Base-by-base conservation (phyloP, 108 stramenopile genomes). In the Fragilariopsis cylindrus region DNA sequence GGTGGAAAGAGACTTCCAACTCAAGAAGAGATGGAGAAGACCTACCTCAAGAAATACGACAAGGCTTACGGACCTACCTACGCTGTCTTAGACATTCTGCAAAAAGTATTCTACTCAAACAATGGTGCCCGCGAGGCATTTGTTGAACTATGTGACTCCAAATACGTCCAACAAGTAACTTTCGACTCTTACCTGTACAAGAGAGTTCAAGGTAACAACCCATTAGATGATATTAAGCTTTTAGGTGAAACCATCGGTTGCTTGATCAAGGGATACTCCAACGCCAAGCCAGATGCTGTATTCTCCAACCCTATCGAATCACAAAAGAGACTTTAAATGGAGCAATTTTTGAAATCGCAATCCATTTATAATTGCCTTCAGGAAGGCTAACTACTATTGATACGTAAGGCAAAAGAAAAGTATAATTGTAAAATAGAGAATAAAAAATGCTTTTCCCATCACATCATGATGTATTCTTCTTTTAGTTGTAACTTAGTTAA, bases 121-220 rank as follows among this genome's bases (percentile, higher is more conserved):
- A 98, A 98, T 81, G 98, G 97, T 69, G 98, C 98, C 39, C 91
- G 98, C 57, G 98, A 98, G 78, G 98, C 98, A 41, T 98, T 98
- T 76, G 98, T 98, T 57, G 98, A 98, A 84, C 78, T 98, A 49
- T 98, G 98, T 84, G 91, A 95, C 84, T 93, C 92, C 76, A 95
- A 97, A 82, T 98, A 98, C 77, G 98, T 98, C 58, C 98, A 98
- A 85, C 94, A 96, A 80, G 98, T 98, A 5, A 98, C 98, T 42
- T 98, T 98, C 87, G 95, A 98, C 84, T 97, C 97, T 5, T 98
- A 98, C 94, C 88, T 98, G 11, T 98, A 98, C 96, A 98, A 98
- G 84, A 91, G 80, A 78, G 96, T 98, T 18, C 96, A 97, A 81
- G 97, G 96, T 69, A 97, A 96, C 96, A 97, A 97, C 85, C 98